These are phyloP conservation scores for Dentipellis sp. DNA, from an alignment of 768 basidiomycete species.

Conservation along the genomic window DNA sequence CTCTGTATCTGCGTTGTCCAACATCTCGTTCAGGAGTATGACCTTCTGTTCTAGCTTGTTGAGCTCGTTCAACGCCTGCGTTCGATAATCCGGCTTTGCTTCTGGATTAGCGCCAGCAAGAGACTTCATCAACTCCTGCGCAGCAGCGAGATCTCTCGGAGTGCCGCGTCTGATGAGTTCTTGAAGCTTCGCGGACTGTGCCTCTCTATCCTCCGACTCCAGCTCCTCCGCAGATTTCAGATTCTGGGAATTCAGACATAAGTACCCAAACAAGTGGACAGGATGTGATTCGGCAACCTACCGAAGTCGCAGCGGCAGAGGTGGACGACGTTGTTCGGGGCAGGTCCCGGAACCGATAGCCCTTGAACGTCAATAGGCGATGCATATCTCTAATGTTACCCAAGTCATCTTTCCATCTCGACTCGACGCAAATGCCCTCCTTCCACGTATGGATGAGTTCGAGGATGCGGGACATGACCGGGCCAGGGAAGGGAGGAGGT, in stretches of 20 bases:
- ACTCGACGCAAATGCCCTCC: constrained; percentile 80
- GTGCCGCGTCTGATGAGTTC: constrained; percentile 95
- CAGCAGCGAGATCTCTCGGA: constrained; percentile 88
- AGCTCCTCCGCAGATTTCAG: constrained; percentile 94
- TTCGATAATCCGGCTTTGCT: constrained; percentile 86
- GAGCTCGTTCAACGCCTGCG: constrained; percentile 82
- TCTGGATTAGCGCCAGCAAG: constrained; percentile 94
- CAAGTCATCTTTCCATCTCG: constrained; percentile 92
- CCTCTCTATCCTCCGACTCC: constrained; percentile 89
- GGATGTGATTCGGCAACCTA: no score
- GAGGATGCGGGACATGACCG: constrained; percentile 90
- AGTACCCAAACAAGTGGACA: background rate
- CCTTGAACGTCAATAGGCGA: constrained; percentile 87
- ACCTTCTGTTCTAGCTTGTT: constrained; percentile 94
- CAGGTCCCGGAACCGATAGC: constrained; percentile 65
- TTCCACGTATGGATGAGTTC: constrained; percentile 94
- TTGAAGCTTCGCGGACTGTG: constrained; percentile 96
- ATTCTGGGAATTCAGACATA: constrained; percentile 36
- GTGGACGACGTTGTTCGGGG: constrained; percentile 25
- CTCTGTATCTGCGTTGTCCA: constrained; percentile 76
- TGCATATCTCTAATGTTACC: constrained; percentile 99
- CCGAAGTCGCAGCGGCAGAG: constrained; percentile 32
- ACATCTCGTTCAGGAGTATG: constrained; percentile 91
- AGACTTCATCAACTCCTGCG: constrained; percentile 95
- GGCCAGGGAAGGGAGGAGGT: constrained; percentile 89